Evolutionary conservation across 2,329 filamentous ascomycete genomes (phyloP).

Genomic region (Botrytis squamosa): DNA sequence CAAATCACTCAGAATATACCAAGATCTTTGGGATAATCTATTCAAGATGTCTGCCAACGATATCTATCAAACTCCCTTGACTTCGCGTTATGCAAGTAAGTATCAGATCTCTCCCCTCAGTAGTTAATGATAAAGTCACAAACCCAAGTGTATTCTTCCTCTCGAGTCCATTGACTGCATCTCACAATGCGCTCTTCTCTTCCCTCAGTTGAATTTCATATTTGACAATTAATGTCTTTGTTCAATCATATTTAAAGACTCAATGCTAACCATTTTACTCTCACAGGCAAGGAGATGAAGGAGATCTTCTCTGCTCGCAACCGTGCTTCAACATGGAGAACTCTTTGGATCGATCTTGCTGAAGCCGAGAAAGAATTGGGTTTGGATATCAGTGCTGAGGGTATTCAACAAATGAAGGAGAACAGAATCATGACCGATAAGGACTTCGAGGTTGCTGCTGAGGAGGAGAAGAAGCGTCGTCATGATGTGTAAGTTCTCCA

Average conservation of each 20-base stretch:
- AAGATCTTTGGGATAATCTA: neutral
- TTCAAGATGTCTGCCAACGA: slow-evolving; percentile 42
- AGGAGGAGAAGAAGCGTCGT: slow-evolving; percentile 72
- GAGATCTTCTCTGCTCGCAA: slow-evolving; percentile 76
- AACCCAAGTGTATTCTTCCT: neutral
- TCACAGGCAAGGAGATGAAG: slow-evolving; percentile 59
- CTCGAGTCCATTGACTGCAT: neutral
- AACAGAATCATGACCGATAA: slow-evolving; percentile 73
- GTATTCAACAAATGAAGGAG: slow-evolving; percentile 73
- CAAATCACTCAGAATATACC: neutral
- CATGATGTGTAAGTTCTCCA: slow-evolving; percentile 55
- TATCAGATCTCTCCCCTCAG: slow-evolving; percentile 5
- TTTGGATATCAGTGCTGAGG: slow-evolving; percentile 70
- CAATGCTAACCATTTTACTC: slow-evolving; percentile 7
- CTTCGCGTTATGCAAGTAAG: slow-evolving; percentile 63
- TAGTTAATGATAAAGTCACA: neutral
- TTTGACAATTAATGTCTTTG: neutral
- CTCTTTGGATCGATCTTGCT: slow-evolving; percentile 81
- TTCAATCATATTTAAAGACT: neutral
- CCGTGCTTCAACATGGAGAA: slow-evolving; percentile 45
- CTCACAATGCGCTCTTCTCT: neutral
- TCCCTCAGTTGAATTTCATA: neutral
- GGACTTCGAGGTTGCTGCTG: slow-evolving; percentile 70
- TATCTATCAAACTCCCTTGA: slow-evolving; percentile 66
- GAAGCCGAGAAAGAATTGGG: slow-evolving; percentile 81